These are phyloP conservation scores for Entomophthora muscae DNA, from an alignment of 371 early-diverging fungal genomes.

Conservation along the genomic window DNA sequence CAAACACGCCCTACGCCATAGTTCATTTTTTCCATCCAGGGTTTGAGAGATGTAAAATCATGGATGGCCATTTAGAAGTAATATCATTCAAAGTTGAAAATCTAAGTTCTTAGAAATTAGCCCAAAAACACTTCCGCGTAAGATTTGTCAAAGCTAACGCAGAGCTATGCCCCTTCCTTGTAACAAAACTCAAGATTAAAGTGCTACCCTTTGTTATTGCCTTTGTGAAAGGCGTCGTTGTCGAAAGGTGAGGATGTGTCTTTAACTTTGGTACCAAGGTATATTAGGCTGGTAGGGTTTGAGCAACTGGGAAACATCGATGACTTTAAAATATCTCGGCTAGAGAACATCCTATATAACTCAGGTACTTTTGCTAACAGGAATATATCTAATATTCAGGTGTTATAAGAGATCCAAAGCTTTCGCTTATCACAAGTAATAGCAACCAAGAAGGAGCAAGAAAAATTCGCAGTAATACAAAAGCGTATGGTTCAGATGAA, in stretches of 20 bases:
- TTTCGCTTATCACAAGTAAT: neutral
- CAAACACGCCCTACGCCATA: slow-evolving; percentile 48
- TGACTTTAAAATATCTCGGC: slow-evolving; percentile 51
- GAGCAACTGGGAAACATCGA: slow-evolving; percentile 85
- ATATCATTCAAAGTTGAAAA: neutral
- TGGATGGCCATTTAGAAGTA: slow-evolving; percentile 78
- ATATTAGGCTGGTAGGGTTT: slow-evolving; percentile 71
- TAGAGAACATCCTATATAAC: slow-evolving; percentile 56
- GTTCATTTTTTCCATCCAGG: slow-evolving; percentile 85
- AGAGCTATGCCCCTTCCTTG: slow-evolving; percentile 76
- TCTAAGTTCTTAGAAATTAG: slow-evolving; percentile 24
- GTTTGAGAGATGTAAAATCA: slow-evolving; percentile 82
- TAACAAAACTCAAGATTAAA: slow-evolving; percentile 68
- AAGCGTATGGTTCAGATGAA: neutral
- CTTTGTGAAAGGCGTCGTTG: slow-evolving; percentile 52
- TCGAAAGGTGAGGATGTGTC: slow-evolving; percentile 31
- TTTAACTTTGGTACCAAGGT: neutral
- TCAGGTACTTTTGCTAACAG: slow-evolving; percentile 21
- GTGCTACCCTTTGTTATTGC: slow-evolving; percentile 81
- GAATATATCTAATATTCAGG: neutral
- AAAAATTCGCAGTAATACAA: neutral
- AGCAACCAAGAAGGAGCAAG: neutral
- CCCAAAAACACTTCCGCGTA: slow-evolving; percentile 61
- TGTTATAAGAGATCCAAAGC: neutral
- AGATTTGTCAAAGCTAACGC: slow-evolving; percentile 79